Evolutionary conservation across 768 basidiomycete species (phyloP).

Genomic region (Steccherinum ochraceum): DNA sequence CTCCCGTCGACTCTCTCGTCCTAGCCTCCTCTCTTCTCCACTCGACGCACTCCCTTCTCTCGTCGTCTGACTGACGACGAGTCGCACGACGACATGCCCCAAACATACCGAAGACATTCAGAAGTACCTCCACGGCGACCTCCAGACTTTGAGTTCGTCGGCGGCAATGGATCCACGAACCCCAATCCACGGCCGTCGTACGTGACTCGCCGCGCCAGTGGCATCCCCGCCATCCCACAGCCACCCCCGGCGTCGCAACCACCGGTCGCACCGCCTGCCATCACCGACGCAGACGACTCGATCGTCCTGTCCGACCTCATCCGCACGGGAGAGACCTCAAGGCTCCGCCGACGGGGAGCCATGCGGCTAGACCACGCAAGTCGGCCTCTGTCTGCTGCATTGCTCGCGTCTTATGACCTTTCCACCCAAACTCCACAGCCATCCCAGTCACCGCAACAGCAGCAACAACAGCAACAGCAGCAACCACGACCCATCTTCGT

Average conservation of each 20-base stretch:
- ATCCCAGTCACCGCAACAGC: constrained; percentile 4
- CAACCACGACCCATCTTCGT: constrained; percentile 12
- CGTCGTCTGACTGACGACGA: constrained; percentile 2
- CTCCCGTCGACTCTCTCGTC: too few relatives aligned
- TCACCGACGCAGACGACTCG: constrained; percentile 57
- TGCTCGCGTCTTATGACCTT: constrained; percentile 3
- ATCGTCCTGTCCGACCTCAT: constrained; percentile 71
- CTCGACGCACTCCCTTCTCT: not conserved
- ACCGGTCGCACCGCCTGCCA: constrained; percentile 20
- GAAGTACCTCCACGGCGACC: constrained; percentile 15
- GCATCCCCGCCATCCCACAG: constrained; percentile 3
- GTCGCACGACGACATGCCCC: constrained; percentile 16
- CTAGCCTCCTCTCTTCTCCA: too few relatives aligned
- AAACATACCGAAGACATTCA: constrained; percentile 22
- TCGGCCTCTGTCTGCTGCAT: constrained; percentile 16
- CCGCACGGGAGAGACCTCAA: constrained; percentile 67
- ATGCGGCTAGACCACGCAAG: constrained; percentile 49
- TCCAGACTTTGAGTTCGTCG: constrained; percentile 1
- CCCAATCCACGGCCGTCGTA: not conserved
- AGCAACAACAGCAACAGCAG: constrained; percentile 7
- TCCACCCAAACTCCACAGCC: too few relatives aligned
- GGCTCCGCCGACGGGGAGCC: constrained; percentile 67
- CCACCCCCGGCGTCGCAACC: not conserved
- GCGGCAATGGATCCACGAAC: not conserved
- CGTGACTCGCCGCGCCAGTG: constrained; percentile 14